phyloP scores from a whole-genome alignment of 1,139 yeast species.

The Yamadazyma blattariae region DNA sequence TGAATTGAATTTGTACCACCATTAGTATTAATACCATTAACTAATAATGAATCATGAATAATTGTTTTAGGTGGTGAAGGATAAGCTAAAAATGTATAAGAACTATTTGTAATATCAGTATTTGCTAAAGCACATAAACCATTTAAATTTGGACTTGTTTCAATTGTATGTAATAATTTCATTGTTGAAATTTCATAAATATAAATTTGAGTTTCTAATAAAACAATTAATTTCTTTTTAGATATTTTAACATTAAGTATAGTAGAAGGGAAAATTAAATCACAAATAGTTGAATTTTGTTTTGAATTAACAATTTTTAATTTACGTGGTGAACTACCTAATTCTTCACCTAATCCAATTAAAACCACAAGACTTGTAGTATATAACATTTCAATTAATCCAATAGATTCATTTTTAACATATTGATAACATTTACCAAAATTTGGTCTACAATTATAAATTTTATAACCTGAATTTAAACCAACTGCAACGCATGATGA shows the following conservation, averaged over 20 bases:
- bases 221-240: conserved; percentile 67
- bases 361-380: conserved; percentile 84
- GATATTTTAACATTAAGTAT: conserved; percentile 78
- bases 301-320: conserved; percentile 81
- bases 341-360: conserved; percentile 85
- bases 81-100: conserved; percentile 72
- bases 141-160: conserved; percentile 67
- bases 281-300: conserved; percentile 70
- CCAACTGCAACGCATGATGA: conserved; percentile 86
- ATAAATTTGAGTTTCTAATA: conserved; percentile 81
- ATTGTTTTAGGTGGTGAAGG: conserved; percentile 74
- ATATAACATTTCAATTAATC: conserved; percentile 87
- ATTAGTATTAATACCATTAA: conserved; percentile 43
- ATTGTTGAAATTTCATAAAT: conserved; percentile 85
- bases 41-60: conserved; percentile 42
- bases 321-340: conserved; percentile 76
- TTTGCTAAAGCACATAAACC: conserved; percentile 69
- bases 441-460: conserved; percentile 80
- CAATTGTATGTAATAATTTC: conserved; percentile 86
- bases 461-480: conserved; percentile 70
- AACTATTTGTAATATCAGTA: conserved; percentile 38
- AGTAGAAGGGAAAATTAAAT: conserved; percentile 83
- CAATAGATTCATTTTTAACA: conserved; percentile 53
- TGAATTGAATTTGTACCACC: conserved; percentile 44
- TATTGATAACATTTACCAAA: conserved; percentile 74